Conservation (phyloP, 345 rosid species). For the Carallia brachiata region DNA sequence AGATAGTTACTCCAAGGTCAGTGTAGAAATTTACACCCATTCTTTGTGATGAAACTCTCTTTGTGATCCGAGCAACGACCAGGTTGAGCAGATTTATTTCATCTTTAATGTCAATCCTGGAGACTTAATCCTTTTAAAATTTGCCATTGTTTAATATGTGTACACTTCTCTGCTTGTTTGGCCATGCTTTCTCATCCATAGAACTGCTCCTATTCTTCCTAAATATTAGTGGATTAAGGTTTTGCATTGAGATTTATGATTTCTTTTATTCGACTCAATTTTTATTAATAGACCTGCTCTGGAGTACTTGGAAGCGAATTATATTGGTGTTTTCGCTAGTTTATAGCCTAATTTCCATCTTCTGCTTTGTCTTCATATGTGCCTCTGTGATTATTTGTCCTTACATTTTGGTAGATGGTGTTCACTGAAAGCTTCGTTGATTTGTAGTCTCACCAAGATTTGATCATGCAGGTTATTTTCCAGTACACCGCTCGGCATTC, state of each 20-base stretch:
- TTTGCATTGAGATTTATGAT: neutral
- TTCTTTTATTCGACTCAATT: neutral
- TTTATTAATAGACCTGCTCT: neutral
- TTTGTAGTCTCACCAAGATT: conserved; percentile 5
- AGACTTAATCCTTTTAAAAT: too few species aligned
- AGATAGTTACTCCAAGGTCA: conserved; percentile 94
- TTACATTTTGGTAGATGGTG: neutral
- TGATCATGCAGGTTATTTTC: conserved; percentile 64
- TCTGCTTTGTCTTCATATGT: neutral
- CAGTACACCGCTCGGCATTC: conserved; percentile 72
- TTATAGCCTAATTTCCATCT: too few species aligned
- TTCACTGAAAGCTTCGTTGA: neutral
- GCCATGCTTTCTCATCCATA: neutral
- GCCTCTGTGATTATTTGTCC: neutral
- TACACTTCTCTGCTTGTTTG: neutral
- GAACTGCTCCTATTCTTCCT: neutral
- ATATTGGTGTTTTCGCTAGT: neutral
- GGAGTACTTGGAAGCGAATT: neutral
- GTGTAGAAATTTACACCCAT: conserved; percentile 14
- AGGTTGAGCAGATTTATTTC: too few species aligned
- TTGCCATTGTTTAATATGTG: neutral
- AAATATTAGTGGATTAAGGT: neutral
- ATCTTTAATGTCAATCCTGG: too few species aligned
- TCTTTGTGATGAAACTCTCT: neutral
- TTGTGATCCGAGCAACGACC: neutral